These are phyloP conservation scores for Diplodia corticola DNA, from an alignment of 2,329 filamentous ascomycete genomes.

Conservation along the genomic window DNA sequence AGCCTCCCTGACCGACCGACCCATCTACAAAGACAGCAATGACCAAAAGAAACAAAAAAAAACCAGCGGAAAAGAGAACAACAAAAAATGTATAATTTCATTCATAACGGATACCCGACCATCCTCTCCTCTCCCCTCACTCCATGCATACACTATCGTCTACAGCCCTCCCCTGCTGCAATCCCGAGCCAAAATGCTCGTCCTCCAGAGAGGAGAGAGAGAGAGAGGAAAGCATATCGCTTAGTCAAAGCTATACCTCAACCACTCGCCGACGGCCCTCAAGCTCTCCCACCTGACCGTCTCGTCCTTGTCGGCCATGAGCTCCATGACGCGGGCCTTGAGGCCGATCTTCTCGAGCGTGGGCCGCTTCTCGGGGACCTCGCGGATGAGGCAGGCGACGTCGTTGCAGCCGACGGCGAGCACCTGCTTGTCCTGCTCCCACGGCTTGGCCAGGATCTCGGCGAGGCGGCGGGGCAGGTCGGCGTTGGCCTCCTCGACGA, in stretches of 20 bases:
- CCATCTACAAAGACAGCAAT: background rate
- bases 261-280: constrained; percentile 76
- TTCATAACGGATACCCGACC: background rate
- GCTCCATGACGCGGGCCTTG: constrained; percentile 86
- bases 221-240: too few species aligned
- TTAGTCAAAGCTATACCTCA: constrained; percentile 60
- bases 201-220: background rate
- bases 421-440: constrained; percentile 84
- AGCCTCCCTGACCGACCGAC: background rate
- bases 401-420: constrained; percentile 93
- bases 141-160: background rate
- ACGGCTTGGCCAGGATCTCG: constrained; percentile 79
- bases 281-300: constrained; percentile 90
- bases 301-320: constrained; percentile 89
- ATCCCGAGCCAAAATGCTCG: background rate
- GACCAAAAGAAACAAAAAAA: background rate
- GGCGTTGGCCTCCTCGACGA: constrained; percentile 80
- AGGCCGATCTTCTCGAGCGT: constrained; percentile 81
- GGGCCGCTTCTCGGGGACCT: constrained; percentile 79
- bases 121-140: background rate
- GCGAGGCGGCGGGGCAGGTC: constrained; percentile 76
- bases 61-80: background rate
- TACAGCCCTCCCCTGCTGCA: constrained; percentile 8
- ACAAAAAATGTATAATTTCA: background rate
- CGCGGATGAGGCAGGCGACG: constrained; percentile 82